A percentile compares a stretch with the other conserved stretches of the same genome.
phyloP scores from a whole-genome alignment of 1,284 basidiomycete genomes.

The Waitea zeae region DNA sequence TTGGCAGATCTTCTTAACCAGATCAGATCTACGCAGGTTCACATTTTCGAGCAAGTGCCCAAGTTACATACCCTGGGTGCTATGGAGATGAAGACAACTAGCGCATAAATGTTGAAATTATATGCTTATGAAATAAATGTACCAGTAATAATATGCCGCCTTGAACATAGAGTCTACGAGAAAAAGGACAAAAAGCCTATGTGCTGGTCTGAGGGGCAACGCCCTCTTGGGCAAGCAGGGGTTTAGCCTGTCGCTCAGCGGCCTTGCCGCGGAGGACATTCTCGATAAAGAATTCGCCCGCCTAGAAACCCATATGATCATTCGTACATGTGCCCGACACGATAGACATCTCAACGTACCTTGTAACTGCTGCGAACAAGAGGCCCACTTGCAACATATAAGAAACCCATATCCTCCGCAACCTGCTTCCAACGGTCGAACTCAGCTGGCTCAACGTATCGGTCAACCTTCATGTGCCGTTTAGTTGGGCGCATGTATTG shows the following conservation, averaged over 20 bases:
- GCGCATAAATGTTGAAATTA: too few relatives aligned
- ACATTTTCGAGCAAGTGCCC: too few relatives aligned
- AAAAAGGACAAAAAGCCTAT: too few relatives aligned
- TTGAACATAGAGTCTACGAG: too few relatives aligned
- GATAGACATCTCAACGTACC: slow-evolving; percentile 24
- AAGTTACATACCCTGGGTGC: too few relatives aligned
- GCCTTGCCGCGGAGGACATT: slow-evolving; percentile 62
- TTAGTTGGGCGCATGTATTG: slow-evolving; percentile 99
- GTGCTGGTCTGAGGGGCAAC: too few relatives aligned
- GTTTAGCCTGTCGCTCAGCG: slow-evolving; percentile 20
- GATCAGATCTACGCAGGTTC: too few relatives aligned
- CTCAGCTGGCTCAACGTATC: slow-evolving; percentile 87
- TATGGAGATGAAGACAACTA: too few relatives aligned
- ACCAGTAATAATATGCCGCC: too few relatives aligned
- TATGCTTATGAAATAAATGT: too few relatives aligned
- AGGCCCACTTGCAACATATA: slow-evolving; percentile 95
- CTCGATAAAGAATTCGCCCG: slow-evolving; percentile 86
- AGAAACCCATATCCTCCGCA: slow-evolving; percentile 88
- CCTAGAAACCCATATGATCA: slow-evolving; percentile 23
- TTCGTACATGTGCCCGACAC: slow-evolving; percentile 1
- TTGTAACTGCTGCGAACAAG: slow-evolving; percentile 95
- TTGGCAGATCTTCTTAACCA: too few relatives aligned
- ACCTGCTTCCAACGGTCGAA: slow-evolving; percentile 85
- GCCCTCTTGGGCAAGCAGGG: neutral
- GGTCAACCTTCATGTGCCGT: slow-evolving; percentile 96